phyloP scores from a whole-genome alignment of 2,329 filamentous ascomycete genomes.

The Ophiocordyceps polyrhachis-furcata region DNA sequence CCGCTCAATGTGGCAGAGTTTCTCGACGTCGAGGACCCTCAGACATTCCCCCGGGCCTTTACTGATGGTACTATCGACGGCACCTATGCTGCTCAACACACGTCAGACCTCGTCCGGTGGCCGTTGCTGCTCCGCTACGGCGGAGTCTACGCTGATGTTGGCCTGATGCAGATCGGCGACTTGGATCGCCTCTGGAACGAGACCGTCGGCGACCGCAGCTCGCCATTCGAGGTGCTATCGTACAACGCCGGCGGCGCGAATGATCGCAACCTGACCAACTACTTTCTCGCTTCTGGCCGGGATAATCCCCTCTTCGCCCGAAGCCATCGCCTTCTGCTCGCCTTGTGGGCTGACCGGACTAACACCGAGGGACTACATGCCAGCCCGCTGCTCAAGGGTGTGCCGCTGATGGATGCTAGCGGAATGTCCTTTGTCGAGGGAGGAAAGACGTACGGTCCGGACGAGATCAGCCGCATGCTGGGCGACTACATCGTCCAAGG shows the following conservation, averaged over 20 bases:
- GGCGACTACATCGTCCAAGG: slow-evolving; percentile 40
- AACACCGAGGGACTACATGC: slow-evolving; percentile 31
- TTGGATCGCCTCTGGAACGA: slow-evolving; percentile 31
- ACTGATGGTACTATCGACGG: slow-evolving; percentile 27
- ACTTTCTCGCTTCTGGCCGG: slow-evolving; percentile 22
- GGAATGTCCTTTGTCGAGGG: slow-evolving; percentile 6
- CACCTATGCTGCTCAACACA: slow-evolving; percentile 31
- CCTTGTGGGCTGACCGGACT: slow-evolving; percentile 31
- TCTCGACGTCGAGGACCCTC: slow-evolving; percentile 23
- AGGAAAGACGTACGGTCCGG: slow-evolving; percentile 13
- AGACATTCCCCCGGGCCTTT: slow-evolving; percentile 30
- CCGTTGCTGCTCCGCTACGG: slow-evolving; percentile 37
- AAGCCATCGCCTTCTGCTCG: slow-evolving; percentile 30
- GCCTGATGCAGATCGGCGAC: slow-evolving; percentile 37
- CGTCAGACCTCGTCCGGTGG: slow-evolving; percentile 37
- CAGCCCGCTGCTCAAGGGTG: slow-evolving; percentile 25
- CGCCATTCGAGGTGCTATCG: slow-evolving; percentile 26
- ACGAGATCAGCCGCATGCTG: slow-evolving; percentile 23
- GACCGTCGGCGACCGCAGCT: slow-evolving; percentile 25
- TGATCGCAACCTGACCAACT: slow-evolving; percentile 24
- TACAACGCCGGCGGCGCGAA: slow-evolving; percentile 21
- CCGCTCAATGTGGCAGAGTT: slow-evolving; percentile 28
- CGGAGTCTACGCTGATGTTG: slow-evolving; percentile 38
- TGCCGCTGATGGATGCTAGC: slow-evolving; percentile 16
- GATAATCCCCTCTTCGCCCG: slow-evolving; percentile 26